These are phyloP conservation scores for Trametes villosa DNA, from an alignment of 768 basidiomycete genomes.

Conservation along the genomic window DNA sequence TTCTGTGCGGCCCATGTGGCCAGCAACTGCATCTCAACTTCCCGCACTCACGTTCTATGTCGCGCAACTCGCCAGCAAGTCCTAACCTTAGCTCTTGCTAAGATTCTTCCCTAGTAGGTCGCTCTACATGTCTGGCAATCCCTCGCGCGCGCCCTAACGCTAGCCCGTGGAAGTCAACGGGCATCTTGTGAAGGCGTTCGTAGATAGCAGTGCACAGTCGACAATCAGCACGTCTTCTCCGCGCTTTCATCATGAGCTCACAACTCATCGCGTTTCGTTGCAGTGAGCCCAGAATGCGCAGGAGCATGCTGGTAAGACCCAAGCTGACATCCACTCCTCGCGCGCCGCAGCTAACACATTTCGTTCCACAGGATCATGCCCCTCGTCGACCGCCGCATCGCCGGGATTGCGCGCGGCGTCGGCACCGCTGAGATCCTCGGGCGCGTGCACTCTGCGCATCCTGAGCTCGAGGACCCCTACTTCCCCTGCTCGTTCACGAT, in stretches of 20 bases:
- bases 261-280: conserved; percentile 4
- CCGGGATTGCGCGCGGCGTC: conserved; percentile 91
- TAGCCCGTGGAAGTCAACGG: conserved; percentile 94
- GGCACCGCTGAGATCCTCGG: conserved; percentile 95
- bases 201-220: conserved; percentile 96
- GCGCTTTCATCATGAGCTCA: background rate
- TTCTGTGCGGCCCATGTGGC: no score
- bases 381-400: conserved; percentile 82
- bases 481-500: conserved; percentile 93
- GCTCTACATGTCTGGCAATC: no score
- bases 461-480: conserved; percentile 82
- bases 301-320: conserved; percentile 81
- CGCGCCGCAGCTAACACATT: background rate
- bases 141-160: no score
- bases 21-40: no score
- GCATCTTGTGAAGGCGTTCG: conserved; percentile 90
- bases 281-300: conserved; percentile 92
- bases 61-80: no score
- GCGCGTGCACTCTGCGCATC: conserved; percentile 89
- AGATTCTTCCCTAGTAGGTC: no score
- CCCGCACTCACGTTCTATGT: no score
- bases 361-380: conserved; percentile 77
- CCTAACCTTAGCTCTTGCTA: no score
- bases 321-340: background rate
- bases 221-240: conserved; percentile 79